phyloP scores from a whole-genome alignment of 805 yeast genomes.

The Wickerhamomyces xylosicus region DNA sequence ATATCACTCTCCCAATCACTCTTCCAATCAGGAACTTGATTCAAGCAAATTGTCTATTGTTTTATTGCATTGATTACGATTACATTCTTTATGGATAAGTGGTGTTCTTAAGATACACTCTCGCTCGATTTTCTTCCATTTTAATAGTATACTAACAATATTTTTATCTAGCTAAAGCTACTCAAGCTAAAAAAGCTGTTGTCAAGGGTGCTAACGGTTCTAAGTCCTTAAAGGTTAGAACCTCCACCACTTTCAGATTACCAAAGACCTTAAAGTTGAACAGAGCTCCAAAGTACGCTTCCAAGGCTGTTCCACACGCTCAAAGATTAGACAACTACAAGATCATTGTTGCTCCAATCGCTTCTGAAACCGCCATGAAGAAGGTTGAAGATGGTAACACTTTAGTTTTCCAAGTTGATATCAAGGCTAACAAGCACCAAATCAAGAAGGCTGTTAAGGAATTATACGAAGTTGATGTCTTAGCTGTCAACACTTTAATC shows the following conservation, averaged over 20 bases:
- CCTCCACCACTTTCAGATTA: slow-evolving; percentile 88
- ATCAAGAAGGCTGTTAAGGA: slow-evolving; percentile 98
- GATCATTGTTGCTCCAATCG: slow-evolving; percentile 88
- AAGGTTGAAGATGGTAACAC: slow-evolving; percentile 99
- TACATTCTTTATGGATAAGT: too few species aligned
- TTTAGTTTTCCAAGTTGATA: slow-evolving; percentile 95
- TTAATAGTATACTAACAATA: slow-evolving; percentile 12
- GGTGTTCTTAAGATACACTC: too few species aligned
- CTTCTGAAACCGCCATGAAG: slow-evolving; percentile 98
- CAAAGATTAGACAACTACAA: slow-evolving; percentile 95
- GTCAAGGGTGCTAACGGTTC: slow-evolving; percentile 92
- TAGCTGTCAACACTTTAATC: slow-evolving; percentile 90
- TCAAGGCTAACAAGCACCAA: slow-evolving; percentile 97
- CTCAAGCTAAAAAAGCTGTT: slow-evolving; percentile 97
- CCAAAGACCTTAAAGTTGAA: slow-evolving; percentile 95
- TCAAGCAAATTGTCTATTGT: too few species aligned
- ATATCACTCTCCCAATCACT: too few species aligned
- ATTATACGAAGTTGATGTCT: slow-evolving; percentile 93
- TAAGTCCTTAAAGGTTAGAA: slow-evolving; percentile 89
- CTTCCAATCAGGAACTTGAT: too few species aligned
- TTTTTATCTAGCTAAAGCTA: slow-evolving; percentile 54
- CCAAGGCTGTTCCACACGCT: slow-evolving; percentile 95
- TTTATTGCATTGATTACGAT: too few species aligned
- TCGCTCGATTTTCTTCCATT: not conserved
- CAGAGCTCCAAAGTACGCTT: slow-evolving; percentile 90